Conservation (phyloP, 2,329 filamentous ascomycete genomes). For the Colletotrichum sp. region DNA sequence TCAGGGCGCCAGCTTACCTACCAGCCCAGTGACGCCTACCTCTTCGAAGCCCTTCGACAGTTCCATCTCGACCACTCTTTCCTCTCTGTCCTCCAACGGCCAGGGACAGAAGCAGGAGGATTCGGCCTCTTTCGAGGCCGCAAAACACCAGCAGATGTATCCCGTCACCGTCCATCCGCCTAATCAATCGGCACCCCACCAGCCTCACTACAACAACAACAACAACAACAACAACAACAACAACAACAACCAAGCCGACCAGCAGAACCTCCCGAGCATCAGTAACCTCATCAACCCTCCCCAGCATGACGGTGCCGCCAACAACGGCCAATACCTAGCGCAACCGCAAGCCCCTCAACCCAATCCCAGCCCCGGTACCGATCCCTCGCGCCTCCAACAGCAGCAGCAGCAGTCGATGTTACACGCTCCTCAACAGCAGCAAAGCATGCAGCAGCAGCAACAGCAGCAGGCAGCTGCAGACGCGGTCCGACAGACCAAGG, state of each 20-base stretch:
- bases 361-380: slow-evolving; percentile 42
- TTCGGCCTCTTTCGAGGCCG: slow-evolving; percentile 20
- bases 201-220: slow-evolving; percentile 30
- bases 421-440: slow-evolving; percentile 23
- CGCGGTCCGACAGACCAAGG: slow-evolving; percentile 76
- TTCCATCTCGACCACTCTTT: slow-evolving; percentile 25
- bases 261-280: slow-evolving; percentile 79
- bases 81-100: slow-evolving; percentile 22
- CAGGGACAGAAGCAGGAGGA: slow-evolving; percentile 20
- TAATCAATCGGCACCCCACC: slow-evolving; percentile 32
- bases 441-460: slow-evolving; percentile 21
- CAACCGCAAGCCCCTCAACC: slow-evolving; percentile 28
- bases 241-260: slow-evolving; percentile 36
- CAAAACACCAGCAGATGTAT: slow-evolving; percentile 35
- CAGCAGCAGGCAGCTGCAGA: slow-evolving; percentile 31
- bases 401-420: slow-evolving; percentile 37
- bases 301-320: slow-evolving; percentile 44
- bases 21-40: slow-evolving; percentile 66
- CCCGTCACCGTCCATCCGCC: slow-evolving; percentile 30
- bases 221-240: no score
- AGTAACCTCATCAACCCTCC: slow-evolving; percentile 80
- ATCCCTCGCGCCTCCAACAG: slow-evolving; percentile 40
- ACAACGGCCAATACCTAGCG: slow-evolving; percentile 25
- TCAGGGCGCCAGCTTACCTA: slow-evolving; percentile 69
- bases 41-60: slow-evolving; percentile 56